Evolutionary conservation across 352 stramenopile species (phyloP), one percentile per base, ranked within the genome.

Genomic region (Phytophthora fragariae): DNA sequence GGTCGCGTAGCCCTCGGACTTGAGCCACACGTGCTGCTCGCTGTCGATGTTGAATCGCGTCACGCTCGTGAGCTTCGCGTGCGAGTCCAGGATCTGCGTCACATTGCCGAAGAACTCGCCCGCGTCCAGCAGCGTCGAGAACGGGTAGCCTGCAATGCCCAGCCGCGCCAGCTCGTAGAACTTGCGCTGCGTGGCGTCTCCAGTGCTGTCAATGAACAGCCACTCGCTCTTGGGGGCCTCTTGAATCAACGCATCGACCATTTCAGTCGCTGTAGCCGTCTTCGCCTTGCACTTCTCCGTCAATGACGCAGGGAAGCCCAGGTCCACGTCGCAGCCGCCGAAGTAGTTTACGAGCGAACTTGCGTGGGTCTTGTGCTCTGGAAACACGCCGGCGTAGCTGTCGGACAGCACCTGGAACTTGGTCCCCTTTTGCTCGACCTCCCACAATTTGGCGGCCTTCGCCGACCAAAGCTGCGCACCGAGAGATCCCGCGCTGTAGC

Each of bases 341-440:
- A 76, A 88, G 76, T 79, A 88, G 62, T 86, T 81, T 11, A 90
- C 62, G n/a, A 90, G 65, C 7, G 80, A 64, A 19, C 65, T 65
- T 9, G 73, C 68, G 8, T 74, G 52, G 5, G 55, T 44, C 41
- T 76, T 71, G 44, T 81, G 58, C 21, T 79, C 69, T 2, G 78
- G 78, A 33, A 89, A 69, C n/a, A 89, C 78, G 37, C 78, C 80
- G 21, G 87, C 76, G 57, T 88, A 87, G 67, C 77, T 83, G 64
- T 88, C 81, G 12, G 76, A 74, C 19, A 90, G 49, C 8, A 90
- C 62, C 49, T 76, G 68, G 68, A 83, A 85, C 37, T 77, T 73
- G 19, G 75, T 84, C 39, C 70, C 74, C 46, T 83, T 84, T 55
- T 73, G 55, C 31, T 82, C 55, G n/a, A 87, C 64, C 29, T 80